Conservation (phyloP, 176 grass and related monocot species). For the Alopecurus myosuroides region DNA sequence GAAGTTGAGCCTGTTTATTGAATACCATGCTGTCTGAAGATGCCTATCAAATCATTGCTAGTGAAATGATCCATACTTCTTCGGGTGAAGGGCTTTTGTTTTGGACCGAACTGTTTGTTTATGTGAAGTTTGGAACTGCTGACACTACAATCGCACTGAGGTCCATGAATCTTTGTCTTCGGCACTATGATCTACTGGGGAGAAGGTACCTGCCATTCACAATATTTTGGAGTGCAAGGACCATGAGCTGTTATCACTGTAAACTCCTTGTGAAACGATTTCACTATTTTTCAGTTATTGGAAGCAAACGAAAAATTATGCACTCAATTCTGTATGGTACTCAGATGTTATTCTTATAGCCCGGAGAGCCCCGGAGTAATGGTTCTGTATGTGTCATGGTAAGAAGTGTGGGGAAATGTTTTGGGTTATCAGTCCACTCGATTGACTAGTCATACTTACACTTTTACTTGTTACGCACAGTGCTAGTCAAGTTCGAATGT, state of each 20-base stretch:
- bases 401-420: not conserved
- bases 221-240: not conserved
- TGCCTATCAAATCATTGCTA: not conserved
- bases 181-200: not conserved
- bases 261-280: not conserved
- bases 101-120: not conserved
- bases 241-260: not conserved
- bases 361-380: not conserved
- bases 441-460: not conserved
- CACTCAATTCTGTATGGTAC: not conserved
- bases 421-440: not conserved
- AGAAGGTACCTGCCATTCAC: not conserved
- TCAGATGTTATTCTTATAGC: not conserved
- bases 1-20: constrained; percentile 75
- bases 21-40: constrained; percentile 72
- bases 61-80: not conserved
- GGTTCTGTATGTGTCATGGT: not conserved
- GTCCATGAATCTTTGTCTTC: constrained; percentile 9
- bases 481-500: not conserved
- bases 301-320: not conserved
- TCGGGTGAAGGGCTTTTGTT: not conserved
- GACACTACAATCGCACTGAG: not conserved
- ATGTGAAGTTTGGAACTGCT: not conserved
- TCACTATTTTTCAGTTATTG: not conserved
- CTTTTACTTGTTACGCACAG: not conserved